Evolutionary conservation across 176 grass and related monocot genomes (phyloP).

Genomic region (Zea mays): DNA sequence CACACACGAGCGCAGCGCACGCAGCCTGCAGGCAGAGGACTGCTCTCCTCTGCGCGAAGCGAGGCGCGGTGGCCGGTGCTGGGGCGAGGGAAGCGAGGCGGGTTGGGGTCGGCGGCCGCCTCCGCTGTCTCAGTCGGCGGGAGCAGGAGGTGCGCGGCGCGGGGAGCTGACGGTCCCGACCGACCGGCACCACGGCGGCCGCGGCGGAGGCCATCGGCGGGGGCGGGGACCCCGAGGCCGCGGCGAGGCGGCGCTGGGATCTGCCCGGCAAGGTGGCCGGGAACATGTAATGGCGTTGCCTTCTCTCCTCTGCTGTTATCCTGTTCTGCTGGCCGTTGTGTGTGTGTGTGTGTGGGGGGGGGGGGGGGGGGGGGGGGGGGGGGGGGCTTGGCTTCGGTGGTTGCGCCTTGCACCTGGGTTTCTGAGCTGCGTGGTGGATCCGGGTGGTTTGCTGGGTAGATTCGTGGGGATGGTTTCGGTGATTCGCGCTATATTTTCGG

Average conservation of each 20-base stretch:
- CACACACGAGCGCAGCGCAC: constrained; percentile 13
- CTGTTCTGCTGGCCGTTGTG: too few species aligned
- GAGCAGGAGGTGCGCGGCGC: background rate
- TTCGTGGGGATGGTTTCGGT: background rate
- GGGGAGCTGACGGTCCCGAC: background rate
- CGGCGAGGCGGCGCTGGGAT: constrained; percentile 52
- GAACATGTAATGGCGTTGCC: constrained; percentile 40
- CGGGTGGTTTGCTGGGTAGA: background rate
- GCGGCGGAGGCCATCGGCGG: constrained; percentile 37
- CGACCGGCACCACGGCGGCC: constrained; percentile 36
- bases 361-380: too few species aligned
- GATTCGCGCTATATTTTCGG: background rate
- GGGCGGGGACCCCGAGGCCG: constrained; percentile 31
- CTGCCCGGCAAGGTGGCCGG: constrained; percentile 36
- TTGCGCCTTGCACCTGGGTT: background rate
- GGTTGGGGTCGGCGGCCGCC: background rate
- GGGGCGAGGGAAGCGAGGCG: background rate
- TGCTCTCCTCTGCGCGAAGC: background rate
- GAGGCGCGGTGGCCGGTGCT: background rate
- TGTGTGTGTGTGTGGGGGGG: too few species aligned
- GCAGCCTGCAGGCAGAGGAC: background rate
- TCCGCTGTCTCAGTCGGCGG: background rate
- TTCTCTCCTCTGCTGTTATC: background rate
- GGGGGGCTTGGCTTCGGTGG: too few species aligned
- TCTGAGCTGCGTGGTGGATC: constrained; percentile 22